These are phyloP conservation scores for Metarhizium humberi DNA, from an alignment of 2,329 filamentous ascomycete genomes.

Conservation along the genomic window DNA sequence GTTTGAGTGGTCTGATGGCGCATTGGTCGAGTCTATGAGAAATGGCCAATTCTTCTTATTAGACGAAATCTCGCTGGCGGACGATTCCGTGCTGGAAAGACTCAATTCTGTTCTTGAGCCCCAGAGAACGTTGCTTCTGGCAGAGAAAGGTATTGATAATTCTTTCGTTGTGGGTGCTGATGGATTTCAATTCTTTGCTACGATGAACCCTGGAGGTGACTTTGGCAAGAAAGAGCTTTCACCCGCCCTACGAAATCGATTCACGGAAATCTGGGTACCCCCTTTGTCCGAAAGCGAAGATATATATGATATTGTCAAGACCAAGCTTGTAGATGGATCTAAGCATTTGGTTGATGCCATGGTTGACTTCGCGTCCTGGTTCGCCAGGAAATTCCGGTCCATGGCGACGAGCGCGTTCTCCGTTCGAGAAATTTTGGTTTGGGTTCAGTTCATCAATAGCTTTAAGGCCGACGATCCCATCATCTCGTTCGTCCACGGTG, in stretches of 20 bases:
- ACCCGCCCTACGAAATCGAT: constrained; percentile 86
- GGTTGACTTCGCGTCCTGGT: constrained; percentile 87
- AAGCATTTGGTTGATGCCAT: constrained; percentile 57
- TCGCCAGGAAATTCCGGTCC: constrained; percentile 71
- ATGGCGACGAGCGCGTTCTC: constrained; percentile 71
- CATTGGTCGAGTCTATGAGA: constrained; percentile 88
- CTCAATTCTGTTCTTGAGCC: constrained; percentile 95
- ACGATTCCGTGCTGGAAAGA: constrained; percentile 92
- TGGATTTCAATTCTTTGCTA: constrained; percentile 92
- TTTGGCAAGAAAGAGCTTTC: constrained; percentile 98
- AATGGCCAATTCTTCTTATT: constrained; percentile 83
- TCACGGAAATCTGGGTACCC: constrained; percentile 98
- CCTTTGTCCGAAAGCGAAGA: constrained; percentile 77
- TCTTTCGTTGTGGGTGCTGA: constrained; percentile 66
- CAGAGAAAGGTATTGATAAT: constrained; percentile 84
- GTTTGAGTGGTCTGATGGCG: constrained; percentile 95
- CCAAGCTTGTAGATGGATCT: constrained; percentile 55
- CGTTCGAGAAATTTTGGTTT: constrained; percentile 83
- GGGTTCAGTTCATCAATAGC: constrained; percentile 86
- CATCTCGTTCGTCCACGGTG: constrained; percentile 63
- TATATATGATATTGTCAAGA: constrained; percentile 73
- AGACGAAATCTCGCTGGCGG: constrained; percentile 94
- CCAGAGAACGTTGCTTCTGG: constrained; percentile 73
- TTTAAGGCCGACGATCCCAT: constrained; percentile 37
- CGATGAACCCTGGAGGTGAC: constrained; percentile 98